phyloP scores from a whole-genome alignment of 2,329 filamentous ascomycete genomes.

The Aureobasidium sp. region DNA sequence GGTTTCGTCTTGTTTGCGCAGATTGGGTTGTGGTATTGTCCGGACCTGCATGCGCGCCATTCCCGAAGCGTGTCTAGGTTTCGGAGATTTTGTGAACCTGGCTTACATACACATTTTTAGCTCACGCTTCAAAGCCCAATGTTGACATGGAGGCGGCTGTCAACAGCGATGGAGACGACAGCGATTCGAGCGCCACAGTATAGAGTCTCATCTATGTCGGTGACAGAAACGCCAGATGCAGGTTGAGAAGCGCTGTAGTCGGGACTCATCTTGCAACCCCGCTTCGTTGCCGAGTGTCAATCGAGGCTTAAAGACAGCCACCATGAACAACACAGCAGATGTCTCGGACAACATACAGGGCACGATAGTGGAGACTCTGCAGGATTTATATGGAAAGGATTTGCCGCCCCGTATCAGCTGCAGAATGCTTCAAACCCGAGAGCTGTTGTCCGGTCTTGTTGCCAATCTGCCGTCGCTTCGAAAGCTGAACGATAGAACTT shows the following conservation, averaged over 20 bases:
- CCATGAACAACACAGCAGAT: constrained; percentile 6
- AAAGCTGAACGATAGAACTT: not conserved
- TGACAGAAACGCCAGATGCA: not conserved
- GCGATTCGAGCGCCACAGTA: not conserved
- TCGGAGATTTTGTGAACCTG: not conserved
- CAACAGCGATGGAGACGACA: not conserved
- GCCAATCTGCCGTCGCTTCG: not conserved
- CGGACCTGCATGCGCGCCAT: constrained; percentile 18
- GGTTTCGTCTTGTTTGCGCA: not conserved
- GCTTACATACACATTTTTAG: not conserved
- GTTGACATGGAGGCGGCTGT: not conserved
- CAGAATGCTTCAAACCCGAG: not conserved
- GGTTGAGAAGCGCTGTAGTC: not conserved
- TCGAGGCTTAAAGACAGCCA: not conserved
- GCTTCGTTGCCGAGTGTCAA: not conserved
- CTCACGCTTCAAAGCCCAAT: not conserved
- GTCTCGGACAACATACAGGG: constrained; percentile 9
- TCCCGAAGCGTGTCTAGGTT: constrained; percentile 4
- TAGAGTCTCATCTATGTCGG: not conserved
- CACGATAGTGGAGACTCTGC: constrained; percentile 17
- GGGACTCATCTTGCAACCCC: not conserved
- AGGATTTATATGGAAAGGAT: constrained; percentile 1
- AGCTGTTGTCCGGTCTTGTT: not conserved
- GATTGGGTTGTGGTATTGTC: constrained; percentile 18
- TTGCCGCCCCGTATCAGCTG: not conserved